These are phyloP conservation scores for Lizonia empirigonia DNA, from an alignment of 2,329 filamentous ascomycete genomes.

Conservation along the genomic window DNA sequence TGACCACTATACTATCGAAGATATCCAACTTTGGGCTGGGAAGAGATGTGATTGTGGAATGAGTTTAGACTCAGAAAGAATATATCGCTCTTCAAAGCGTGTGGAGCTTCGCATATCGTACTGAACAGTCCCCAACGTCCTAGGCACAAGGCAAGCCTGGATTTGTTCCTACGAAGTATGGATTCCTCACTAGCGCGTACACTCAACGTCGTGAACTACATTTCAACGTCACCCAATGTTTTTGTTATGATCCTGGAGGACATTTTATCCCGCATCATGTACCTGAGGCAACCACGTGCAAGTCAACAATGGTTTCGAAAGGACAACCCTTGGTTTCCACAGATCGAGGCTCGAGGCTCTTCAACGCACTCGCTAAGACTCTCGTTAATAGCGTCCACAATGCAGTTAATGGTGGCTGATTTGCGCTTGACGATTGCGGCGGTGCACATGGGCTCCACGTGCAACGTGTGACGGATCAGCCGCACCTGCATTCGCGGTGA, in stretches of 20 bases:
- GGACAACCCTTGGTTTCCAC: slow-evolving; percentile 3
- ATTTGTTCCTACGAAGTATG: no score
- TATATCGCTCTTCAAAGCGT: not conserved
- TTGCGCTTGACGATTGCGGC: slow-evolving; percentile 3
- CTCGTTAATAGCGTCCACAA: not conserved
- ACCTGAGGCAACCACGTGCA: not conserved
- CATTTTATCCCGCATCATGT: no score
- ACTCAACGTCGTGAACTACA: no score
- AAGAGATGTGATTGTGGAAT: not conserved
- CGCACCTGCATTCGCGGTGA: slow-evolving; percentile 13
- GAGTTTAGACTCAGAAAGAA: not conserved
- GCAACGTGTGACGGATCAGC: slow-evolving; percentile 16
- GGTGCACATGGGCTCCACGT: slow-evolving; percentile 8
- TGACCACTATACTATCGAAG: not conserved
- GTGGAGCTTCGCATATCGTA: no score
- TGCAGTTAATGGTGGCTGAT: not conserved
- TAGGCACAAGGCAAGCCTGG: no score
- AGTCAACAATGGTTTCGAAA: not conserved
- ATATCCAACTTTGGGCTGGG: not conserved
- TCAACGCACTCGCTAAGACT: not conserved
- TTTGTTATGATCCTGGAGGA: no score
- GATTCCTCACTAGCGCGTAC: no score
- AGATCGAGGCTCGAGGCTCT: not conserved
- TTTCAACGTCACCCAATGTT: no score
- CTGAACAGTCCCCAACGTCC: no score